These are phyloP conservation scores for Agaricus subrufescens DNA, from an alignment of 768 basidiomycete genomes.

Conservation along the genomic window DNA sequence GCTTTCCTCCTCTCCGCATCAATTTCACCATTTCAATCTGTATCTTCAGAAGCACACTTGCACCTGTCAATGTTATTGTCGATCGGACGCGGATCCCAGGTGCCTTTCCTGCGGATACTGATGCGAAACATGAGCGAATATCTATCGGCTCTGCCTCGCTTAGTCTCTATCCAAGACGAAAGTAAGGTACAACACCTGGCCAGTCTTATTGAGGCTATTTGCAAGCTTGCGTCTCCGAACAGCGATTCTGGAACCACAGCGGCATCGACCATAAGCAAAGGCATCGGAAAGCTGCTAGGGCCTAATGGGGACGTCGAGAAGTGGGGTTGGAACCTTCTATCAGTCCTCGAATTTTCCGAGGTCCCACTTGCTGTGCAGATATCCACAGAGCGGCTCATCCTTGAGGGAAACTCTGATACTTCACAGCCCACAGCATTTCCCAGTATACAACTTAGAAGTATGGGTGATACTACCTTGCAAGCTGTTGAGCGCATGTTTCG, in stretches of 20 bases:
- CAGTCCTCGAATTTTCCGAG: slow-evolving; percentile 69
- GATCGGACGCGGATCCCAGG: slow-evolving; percentile 34
- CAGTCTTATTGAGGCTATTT: slow-evolving; percentile 65
- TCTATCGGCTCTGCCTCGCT: slow-evolving; percentile 65
- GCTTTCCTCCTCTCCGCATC: slow-evolving; percentile 72
- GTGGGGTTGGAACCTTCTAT: slow-evolving; percentile 87
- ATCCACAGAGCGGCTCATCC: slow-evolving; percentile 48
- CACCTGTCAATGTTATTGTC: slow-evolving; percentile 44
- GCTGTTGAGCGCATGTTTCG: slow-evolving; percentile 70
- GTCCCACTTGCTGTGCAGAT: slow-evolving; percentile 46
- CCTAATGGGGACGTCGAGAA: slow-evolving; percentile 81
- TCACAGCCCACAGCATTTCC: slow-evolving; percentile 48
- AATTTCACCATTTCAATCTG: slow-evolving; percentile 49
- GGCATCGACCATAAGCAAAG: slow-evolving; percentile 37
- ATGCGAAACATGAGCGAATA: slow-evolving; percentile 60
- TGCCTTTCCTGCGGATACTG: slow-evolving; percentile 49
- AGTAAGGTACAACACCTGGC: slow-evolving; percentile 68
- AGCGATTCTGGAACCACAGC: slow-evolving; percentile 22
- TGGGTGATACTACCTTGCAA: slow-evolving; percentile 38
- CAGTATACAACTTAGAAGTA: slow-evolving; percentile 49
- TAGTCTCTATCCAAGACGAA: slow-evolving; percentile 68
- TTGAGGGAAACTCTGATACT: slow-evolving; percentile 44
- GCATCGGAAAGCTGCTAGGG: slow-evolving; percentile 65
- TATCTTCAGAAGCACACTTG: slow-evolving; percentile 44
- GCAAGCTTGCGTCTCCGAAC: slow-evolving; percentile 36